Evolutionary conservation across 2,329 filamentous ascomycete genomes (phyloP).

Genomic region (Hymenoscyphus repandus): DNA sequence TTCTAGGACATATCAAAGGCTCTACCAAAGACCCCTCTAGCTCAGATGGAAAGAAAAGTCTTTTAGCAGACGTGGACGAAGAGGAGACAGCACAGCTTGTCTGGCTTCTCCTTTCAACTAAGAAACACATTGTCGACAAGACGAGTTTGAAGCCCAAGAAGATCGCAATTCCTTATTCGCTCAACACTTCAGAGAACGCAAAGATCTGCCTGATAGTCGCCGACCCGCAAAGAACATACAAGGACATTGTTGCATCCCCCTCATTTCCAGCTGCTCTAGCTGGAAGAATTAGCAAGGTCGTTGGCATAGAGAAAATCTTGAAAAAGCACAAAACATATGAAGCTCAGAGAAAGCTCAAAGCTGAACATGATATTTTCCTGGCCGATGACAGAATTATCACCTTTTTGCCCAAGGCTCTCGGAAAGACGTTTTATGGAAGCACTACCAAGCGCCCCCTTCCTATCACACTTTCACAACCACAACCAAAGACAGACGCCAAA

Average conservation of each 20-base stretch:
- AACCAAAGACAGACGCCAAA: conserved; percentile 56
- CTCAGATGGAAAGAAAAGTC: conserved; percentile 49
- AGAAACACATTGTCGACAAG: conserved; percentile 65
- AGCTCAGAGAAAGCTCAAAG: conserved; percentile 72
- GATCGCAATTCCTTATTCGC: conserved; percentile 70
- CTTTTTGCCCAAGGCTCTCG: conserved; percentile 69
- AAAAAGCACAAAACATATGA: conserved; percentile 88
- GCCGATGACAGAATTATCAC: conserved; percentile 82
- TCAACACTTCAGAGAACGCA: conserved; percentile 60
- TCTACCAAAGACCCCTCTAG: conserved; percentile 41
- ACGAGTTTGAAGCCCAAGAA: conserved; percentile 78
- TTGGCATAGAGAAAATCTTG: conserved; percentile 81
- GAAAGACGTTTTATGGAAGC: conserved; percentile 87
- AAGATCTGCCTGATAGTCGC: conserved; percentile 85
- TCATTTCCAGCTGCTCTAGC: conserved; percentile 64
- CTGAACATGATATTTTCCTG: conserved; percentile 89
- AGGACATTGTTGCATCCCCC: conserved; percentile 74
- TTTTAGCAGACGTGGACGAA: conserved; percentile 43
- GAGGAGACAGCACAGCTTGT: conserved; percentile 46
- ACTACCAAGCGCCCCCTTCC: conserved; percentile 83
- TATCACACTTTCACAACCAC: conserved; percentile 61
- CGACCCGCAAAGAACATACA: conserved; percentile 77
- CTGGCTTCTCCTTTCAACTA: conserved; percentile 60
- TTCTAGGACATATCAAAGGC: conserved; percentile 57
- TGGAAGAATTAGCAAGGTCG: conserved; percentile 66